These are phyloP conservation scores for Nepenthes mirabilis DNA, from an alignment of 148 eudicot species.

Conservation along the genomic window DNA sequence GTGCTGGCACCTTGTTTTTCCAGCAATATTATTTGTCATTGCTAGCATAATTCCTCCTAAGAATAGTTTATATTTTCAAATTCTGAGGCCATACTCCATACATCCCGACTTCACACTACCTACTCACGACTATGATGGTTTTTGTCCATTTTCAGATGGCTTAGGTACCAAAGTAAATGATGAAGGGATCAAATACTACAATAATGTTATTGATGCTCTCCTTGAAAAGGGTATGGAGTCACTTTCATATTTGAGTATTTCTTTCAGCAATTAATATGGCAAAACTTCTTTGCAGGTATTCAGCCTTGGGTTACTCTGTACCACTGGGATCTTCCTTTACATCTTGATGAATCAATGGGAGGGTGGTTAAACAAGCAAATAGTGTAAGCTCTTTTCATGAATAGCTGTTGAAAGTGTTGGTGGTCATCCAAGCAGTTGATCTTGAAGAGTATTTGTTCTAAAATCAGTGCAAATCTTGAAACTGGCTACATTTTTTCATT, in stretches of 20 bases:
- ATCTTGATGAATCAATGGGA: slow-evolving; percentile 59
- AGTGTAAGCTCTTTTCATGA: slow-evolving; percentile 33
- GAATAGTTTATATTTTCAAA: neutral
- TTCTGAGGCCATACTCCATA: neutral
- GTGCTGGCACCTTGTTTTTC: no score
- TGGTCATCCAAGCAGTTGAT: neutral
- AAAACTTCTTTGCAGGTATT: slow-evolving; percentile 38
- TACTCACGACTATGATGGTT: neutral
- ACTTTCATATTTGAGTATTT: neutral
- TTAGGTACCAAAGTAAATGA: slow-evolving; percentile 57
- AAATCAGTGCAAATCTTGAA: no score
- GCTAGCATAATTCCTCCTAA: no score
- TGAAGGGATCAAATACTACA: slow-evolving; percentile 65
- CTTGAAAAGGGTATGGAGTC: slow-evolving; percentile 45
- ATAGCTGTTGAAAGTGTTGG: neutral
- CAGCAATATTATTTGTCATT: no score
- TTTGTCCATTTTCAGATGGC: slow-evolving; percentile 38
- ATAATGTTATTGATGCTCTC: slow-evolving; percentile 56
- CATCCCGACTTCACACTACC: neutral
- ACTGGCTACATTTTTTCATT: no score
- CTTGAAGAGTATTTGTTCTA: neutral
- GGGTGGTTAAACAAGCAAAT: slow-evolving; percentile 64
- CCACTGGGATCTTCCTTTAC: slow-evolving; percentile 86
- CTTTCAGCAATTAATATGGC: slow-evolving; percentile 1
- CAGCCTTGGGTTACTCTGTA: slow-evolving; percentile 62